These are phyloP conservation scores for Cucurbita maxima DNA, from an alignment of 306 rosid species.

Conservation along the genomic window DNA sequence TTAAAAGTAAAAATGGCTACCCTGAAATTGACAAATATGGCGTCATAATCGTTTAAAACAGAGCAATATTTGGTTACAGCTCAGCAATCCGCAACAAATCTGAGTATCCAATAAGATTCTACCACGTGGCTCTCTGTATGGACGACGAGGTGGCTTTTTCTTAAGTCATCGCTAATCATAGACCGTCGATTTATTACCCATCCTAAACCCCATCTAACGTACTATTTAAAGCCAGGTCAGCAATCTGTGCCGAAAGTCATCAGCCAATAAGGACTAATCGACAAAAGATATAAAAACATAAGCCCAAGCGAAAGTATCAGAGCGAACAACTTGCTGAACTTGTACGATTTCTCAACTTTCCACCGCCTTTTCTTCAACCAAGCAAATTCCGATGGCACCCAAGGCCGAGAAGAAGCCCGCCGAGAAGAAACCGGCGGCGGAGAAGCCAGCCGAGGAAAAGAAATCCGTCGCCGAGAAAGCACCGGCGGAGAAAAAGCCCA, in stretches of 20 bases:
- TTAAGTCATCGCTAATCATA: not conserved
- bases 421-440: constrained; percentile 27
- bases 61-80: not conserved
- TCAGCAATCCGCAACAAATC: not conserved
- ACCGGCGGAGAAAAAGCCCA: constrained; percentile 57
- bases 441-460: constrained; percentile 26
- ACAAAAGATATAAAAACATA: not conserved
- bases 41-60: not conserved
- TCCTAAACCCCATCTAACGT: not conserved
- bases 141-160: not conserved
- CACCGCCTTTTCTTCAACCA: not conserved
- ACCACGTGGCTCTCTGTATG: not conserved
- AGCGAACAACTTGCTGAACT: too few relatives aligned
- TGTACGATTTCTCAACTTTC: not conserved
- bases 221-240: not conserved
- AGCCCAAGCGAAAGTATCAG: fast-evolving
- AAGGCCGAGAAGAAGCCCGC: constrained; percentile 29
- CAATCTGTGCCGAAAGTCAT: not conserved
- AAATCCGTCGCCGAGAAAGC: constrained; percentile 28
- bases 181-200: not conserved
- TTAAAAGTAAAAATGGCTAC: too few relatives aligned
- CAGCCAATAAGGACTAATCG: not conserved
- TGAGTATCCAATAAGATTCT: not conserved
- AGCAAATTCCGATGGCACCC: constrained; percentile 37
- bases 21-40: not conserved